These are phyloP conservation scores for Dictyostelium firmibasis DNA, from an alignment of 78 protist genomes.

Conservation along the genomic window DNA sequence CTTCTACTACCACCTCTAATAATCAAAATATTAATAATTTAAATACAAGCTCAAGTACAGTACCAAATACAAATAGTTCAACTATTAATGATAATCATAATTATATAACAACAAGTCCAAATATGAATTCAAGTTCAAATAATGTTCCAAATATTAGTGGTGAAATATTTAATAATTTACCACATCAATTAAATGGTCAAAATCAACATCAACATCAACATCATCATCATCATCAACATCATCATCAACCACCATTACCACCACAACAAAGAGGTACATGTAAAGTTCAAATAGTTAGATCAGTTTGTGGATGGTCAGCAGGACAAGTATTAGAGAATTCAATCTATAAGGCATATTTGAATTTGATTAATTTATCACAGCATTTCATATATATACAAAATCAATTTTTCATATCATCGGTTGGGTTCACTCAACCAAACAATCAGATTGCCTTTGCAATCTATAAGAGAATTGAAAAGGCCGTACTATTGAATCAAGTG, in stretches of 20 bases:
- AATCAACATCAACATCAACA: background rate
- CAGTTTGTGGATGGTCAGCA: constrained; percentile 82
- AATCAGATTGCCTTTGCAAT: constrained; percentile 72
- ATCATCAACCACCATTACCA: constrained; percentile 9
- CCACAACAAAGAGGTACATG: constrained; percentile 11
- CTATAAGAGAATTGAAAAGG: constrained; percentile 54
- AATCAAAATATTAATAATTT: background rate
- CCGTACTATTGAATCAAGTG: constrained; percentile 26
- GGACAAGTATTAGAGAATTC: constrained; percentile 78
- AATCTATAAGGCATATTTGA: constrained; percentile 73
- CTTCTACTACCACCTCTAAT: too few relatives aligned
- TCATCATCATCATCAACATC: background rate
- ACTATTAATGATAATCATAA: background rate
- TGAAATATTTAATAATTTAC: background rate
- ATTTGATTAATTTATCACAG: constrained; percentile 61
- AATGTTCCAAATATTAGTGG: background rate
- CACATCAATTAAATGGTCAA: background rate
- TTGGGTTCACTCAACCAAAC: constrained; percentile 38
- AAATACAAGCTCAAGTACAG: background rate
- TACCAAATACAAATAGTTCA: too few relatives aligned
- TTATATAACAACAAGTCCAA: background rate
- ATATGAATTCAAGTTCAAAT: background rate
- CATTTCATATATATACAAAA: constrained; percentile 82
- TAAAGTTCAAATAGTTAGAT: constrained; percentile 69
- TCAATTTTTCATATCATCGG: constrained; percentile 67